Evolutionary conservation across 2,329 filamentous ascomycete species (phyloP), one percentile per base, ranked within the genome.

Genomic region (Aureobasidium sp.): DNA sequence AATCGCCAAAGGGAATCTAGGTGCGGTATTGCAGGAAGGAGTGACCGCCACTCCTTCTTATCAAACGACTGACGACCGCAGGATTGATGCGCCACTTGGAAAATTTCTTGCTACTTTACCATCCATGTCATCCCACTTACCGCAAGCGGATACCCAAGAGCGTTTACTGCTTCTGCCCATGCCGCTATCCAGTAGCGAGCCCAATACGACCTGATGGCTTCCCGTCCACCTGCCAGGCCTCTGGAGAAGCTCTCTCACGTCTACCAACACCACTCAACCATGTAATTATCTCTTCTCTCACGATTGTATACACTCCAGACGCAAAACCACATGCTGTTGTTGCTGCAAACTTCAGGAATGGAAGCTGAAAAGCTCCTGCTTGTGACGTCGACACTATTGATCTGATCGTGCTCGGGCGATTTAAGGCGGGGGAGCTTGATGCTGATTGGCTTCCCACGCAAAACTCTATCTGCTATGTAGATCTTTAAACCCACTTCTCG

Each of bases 391-490:
- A 57, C 41, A 57, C 45, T 32, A 36, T 36, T 30, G 36, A 36
- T 45, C 39, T 27, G 29, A 57, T 57, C 53, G 53, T 57, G 36
- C 29, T 39, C 29, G 29, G 9, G 25, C 36, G 25, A 42, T 42
- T 42, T 11, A 27, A n/a, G 27, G 34, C 25, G 21, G 27, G 29
- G 21, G 6, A 21, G 21, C 37, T 42, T 14, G 29, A 45, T 27
- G 7, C 2, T 57, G 53, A 57, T 57, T 57, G 53, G 53, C 14
- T n/a, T 4, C 10, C 6, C 14, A 9, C 14, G 10, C 5, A 16
- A n/a, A 45, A 45, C 53, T 57, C 21, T 45, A 45, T 57, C 53
- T 34, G 45, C 45, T 27, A n/a, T 57, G 53, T 45, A 57, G 39
- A 57, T 57, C 53, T 45, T n/a, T 44, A 6, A 45, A 36, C 34